phyloP scores from a whole-genome alignment of 2,329 filamentous ascomycete species.

The Helicocarpus griseus region DNA sequence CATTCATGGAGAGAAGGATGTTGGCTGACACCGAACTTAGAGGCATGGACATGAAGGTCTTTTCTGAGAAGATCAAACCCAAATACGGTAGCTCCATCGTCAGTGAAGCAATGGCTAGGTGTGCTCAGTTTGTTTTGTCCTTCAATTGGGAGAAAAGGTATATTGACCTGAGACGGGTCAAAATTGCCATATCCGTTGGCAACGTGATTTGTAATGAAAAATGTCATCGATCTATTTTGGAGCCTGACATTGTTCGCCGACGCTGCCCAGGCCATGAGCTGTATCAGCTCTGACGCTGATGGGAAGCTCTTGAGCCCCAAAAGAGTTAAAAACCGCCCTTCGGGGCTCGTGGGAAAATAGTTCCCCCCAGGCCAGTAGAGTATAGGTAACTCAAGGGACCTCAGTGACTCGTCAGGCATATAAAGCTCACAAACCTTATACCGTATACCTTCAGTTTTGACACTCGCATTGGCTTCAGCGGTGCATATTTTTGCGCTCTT shows the following conservation, averaged over 20 bases:
- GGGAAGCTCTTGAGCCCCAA: conserved; percentile 69
- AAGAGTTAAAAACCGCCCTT: conserved; percentile 62
- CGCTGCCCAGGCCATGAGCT: conserved; percentile 60
- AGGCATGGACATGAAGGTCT: conserved; percentile 70
- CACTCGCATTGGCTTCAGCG: conserved; percentile 51
- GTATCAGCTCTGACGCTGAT: conserved; percentile 61
- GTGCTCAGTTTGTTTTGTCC: conserved; percentile 54
- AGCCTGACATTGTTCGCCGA: conserved; percentile 43
- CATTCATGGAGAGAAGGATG: conserved; percentile 74
- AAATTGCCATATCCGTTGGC: conserved; percentile 63
- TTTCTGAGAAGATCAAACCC: conserved; percentile 68
- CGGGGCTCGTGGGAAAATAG: conserved; percentile 54
- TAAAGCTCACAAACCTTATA: conserved; percentile 73
- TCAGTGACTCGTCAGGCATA: conserved; percentile 63
- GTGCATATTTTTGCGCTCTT: conserved; percentile 72
- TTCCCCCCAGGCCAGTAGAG: conserved; percentile 76
- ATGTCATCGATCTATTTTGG: conserved; percentile 63
- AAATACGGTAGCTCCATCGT: conserved; percentile 64
- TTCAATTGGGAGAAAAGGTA: conserved; percentile 63
- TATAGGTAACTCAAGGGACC: conserved; percentile 62
- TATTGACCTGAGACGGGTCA: conserved; percentile 46
- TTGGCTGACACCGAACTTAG: conserved; percentile 74
- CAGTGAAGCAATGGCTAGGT: conserved; percentile 72
- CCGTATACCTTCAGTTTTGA: conserved; percentile 46
- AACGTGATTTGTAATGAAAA: conserved; percentile 73